Evolutionary conservation across 1,139 yeast genomes (phyloP).

Genomic region (Geotrichum citri-aurantii): DNA sequence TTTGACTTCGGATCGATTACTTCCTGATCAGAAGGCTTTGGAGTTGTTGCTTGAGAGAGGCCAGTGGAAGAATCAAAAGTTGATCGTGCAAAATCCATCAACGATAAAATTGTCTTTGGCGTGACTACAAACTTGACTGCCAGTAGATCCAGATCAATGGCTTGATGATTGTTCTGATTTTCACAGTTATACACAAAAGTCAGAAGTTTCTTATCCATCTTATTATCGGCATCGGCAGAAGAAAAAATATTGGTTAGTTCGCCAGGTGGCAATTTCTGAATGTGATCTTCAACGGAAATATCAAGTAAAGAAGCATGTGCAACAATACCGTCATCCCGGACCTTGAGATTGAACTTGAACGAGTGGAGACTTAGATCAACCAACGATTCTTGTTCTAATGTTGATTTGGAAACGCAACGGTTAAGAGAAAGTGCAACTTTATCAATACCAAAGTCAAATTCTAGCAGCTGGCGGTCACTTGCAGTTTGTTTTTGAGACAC

Average conservation of each 20-base stretch:
- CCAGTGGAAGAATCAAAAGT: constrained; percentile 46
- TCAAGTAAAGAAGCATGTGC: constrained; percentile 60
- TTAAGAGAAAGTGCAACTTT: constrained; percentile 56
- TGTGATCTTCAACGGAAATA: constrained; percentile 65
- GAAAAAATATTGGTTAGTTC: constrained; percentile 69
- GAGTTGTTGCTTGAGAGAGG: not conserved
- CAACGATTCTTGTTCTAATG: constrained; percentile 59
- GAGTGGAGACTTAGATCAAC: constrained; percentile 68
- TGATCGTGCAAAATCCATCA: constrained; percentile 72
- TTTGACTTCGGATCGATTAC: not conserved
- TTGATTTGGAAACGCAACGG: constrained; percentile 57
- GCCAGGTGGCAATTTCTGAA: constrained; percentile 55
- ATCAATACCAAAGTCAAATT: constrained; percentile 63
- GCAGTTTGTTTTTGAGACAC: constrained; percentile 8
- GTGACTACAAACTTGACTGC: constrained; percentile 72
- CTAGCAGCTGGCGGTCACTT: constrained; percentile 49
- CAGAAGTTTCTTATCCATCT: constrained; percentile 46
- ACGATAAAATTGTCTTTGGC: constrained; percentile 67
- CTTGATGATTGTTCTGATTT: constrained; percentile 59
- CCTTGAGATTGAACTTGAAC: constrained; percentile 52
- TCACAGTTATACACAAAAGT: constrained; percentile 48
- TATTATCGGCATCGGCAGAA: constrained; percentile 38
- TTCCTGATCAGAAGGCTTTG: not conserved
- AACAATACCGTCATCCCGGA: constrained; percentile 55
- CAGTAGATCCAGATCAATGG: constrained; percentile 64